A percentile compares a stretch with the other conserved stretches of the same genome.
Conservation (phyloP, 1,284 basidiomycete genomes). For the Gomphus sp. region DNA sequence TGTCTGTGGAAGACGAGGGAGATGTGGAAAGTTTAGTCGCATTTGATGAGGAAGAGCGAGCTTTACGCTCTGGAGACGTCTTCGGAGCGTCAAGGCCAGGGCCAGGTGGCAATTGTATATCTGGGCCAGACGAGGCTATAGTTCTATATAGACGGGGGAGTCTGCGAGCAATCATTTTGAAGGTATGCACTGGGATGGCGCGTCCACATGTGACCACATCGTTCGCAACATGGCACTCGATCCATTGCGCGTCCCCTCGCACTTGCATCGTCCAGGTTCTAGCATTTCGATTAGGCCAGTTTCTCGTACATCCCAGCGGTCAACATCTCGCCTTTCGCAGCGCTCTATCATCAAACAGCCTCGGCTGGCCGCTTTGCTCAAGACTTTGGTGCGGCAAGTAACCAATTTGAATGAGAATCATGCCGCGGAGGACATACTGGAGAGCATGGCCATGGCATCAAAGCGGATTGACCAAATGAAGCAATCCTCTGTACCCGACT, state of each 20-base stretch:
- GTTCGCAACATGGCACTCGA: constrained; percentile 1
- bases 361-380: constrained; percentile 43
- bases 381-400: constrained; percentile 47
- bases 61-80: background rate
- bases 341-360: constrained; percentile 39
- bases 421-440: constrained; percentile 35
- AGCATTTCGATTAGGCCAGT: constrained; percentile 29
- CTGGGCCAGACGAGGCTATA: background rate
- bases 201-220: background rate
- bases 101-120: background rate
- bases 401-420: constrained; percentile 24
- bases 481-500: constrained; percentile 44
- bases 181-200: background rate
- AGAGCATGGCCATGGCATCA: constrained; percentile 41
- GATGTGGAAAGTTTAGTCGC: background rate
- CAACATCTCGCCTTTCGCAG: constrained; percentile 26
- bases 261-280: constrained; percentile 27
- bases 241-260: constrained; percentile 3
- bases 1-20: background rate
- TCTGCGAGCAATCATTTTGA: background rate
- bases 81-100: background rate
- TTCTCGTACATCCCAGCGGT: constrained; percentile 47
- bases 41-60: background rate
- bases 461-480: constrained; percentile 42
- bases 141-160: background rate